Evolutionary conservation across 2,329 filamentous ascomycete genomes (phyloP), one percentile per base, ranked within the genome.

Genomic region (Lojkania enalia): DNA sequence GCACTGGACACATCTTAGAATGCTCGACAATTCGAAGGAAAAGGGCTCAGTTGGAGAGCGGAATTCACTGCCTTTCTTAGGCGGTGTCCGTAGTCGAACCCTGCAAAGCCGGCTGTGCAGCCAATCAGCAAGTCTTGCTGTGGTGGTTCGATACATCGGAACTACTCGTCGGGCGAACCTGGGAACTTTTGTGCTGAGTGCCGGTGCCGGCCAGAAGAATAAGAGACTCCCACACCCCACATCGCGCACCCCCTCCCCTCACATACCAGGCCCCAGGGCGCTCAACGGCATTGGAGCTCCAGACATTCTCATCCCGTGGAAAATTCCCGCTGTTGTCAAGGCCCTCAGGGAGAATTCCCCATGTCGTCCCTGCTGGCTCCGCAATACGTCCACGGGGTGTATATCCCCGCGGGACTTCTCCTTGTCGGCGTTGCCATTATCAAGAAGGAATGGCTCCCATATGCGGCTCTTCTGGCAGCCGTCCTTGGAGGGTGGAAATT

Each of bases 351-450:
- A n/a, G n/a, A n/a, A 14, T 20, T 20, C 33, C 48, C 42, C 21
- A 61, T 62, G 57, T 51, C 53, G 25, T 44, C 47, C 42, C 40
- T 49, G 6, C 42, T 58, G 49, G 78, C 84, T 52, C 77, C 78
- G 56, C 77, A 84, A 61, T 89, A 86, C 65, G 73, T 92, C 66
- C 83, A 90, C 71, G 88, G 87, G 65, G 82, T 95, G 61, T 90
- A 92, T 70, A 85, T 95, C 63, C 90, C 91, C 51, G 86, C 85
- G n/a, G 83, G 79, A 48, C 80, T 96, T 25, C 74, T 96, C 48
- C 75, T 96, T 48, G 71, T 90, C 40, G 90, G 89, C 59, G 85
- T 83, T 32, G 78, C 83, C 51, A 86, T 95, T 61, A 77, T 90
- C 60, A 95, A 95, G 81, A 78, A 75, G 55, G 87, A 92, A 71